These are phyloP conservation scores for Chamaenerion angustifolium DNA, from an alignment of 345 rosid genomes.

Conservation along the genomic window DNA sequence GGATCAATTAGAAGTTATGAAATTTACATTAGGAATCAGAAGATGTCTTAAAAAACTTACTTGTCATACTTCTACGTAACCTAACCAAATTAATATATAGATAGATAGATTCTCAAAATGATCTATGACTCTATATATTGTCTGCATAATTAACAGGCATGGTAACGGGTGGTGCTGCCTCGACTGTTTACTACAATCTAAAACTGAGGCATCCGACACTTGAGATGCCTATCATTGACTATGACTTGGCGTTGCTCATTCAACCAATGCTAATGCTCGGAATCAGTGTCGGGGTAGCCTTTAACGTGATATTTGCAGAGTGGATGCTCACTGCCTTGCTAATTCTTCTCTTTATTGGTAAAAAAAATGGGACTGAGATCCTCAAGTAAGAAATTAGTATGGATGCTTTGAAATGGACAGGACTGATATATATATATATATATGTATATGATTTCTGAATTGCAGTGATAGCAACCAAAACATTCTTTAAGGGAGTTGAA, in stretches of 20 bases:
- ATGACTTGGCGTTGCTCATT: not conserved
- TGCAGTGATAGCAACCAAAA: not conserved
- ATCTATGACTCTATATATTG: too few species aligned
- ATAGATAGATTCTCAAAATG: too few species aligned
- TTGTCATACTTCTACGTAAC: too few species aligned
- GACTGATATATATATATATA: not conserved
- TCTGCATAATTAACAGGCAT: not conserved
- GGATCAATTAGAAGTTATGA: too few species aligned
- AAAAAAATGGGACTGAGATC: too few species aligned
- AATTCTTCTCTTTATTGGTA: not conserved
- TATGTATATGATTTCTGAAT: not conserved
- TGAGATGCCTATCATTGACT: not conserved
- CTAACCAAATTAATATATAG: too few species aligned
- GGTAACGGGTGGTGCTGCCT: not conserved
- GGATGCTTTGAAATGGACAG: too few species aligned
- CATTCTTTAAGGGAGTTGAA: constrained; percentile 1
- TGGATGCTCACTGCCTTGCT: constrained; percentile 3
- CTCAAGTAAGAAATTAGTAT: too few species aligned
- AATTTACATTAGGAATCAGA: too few species aligned
- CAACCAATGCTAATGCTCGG: constrained; percentile 1
- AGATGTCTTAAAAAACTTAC: too few species aligned
- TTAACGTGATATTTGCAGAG: not conserved
- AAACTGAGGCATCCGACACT: constrained; percentile 3
- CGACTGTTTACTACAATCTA: not conserved
- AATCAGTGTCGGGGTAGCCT: too few species aligned